Conservation (phyloP, 164 flowering plant species). For the Berberis vulgaris region DNA sequence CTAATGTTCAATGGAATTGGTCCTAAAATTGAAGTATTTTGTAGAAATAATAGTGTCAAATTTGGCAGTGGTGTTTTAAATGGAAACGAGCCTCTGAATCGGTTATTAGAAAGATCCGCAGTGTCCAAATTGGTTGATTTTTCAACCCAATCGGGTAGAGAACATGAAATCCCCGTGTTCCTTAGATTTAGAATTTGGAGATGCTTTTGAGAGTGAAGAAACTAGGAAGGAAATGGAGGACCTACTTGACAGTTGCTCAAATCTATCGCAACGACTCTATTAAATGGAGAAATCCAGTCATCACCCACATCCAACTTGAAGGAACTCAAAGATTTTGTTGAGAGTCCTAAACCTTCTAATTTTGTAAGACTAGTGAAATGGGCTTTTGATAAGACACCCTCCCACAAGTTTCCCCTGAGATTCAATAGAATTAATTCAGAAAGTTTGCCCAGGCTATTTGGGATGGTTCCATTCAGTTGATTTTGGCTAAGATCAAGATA, state of each 20-base stretch:
- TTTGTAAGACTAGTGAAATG: conserved; percentile 5
- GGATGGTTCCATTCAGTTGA: not conserved
- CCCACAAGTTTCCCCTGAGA: not conserved
- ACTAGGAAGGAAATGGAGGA: conserved; percentile 3
- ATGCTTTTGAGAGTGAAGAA: not conserved
- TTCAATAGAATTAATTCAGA: not conserved
- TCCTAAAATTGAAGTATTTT: conserved; percentile 2
- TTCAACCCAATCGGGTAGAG: conserved; percentile 2
- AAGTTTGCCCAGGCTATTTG: not conserved
- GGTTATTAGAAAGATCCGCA: conserved; percentile 8
- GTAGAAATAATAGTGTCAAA: not conserved
- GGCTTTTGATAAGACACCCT: conserved; percentile 7
- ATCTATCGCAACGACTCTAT: not conserved
- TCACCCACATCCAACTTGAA: conserved; percentile 3
- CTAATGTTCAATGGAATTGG: conserved; percentile 1
- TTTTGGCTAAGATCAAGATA: not conserved
- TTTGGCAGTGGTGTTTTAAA: not conserved
- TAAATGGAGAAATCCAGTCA: conserved; percentile 10
- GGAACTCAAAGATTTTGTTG: conserved; percentile 3
- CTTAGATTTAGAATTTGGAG: not conserved
- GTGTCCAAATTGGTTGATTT: not conserved
- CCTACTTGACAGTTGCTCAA: conserved; percentile 3
- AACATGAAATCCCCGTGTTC: conserved; percentile 6
- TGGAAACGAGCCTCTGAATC: not conserved
- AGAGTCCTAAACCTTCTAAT: not conserved